These are phyloP conservation scores for Onygena corvina DNA, from an alignment of 2,329 filamentous ascomycete species.

Conservation along the genomic window DNA sequence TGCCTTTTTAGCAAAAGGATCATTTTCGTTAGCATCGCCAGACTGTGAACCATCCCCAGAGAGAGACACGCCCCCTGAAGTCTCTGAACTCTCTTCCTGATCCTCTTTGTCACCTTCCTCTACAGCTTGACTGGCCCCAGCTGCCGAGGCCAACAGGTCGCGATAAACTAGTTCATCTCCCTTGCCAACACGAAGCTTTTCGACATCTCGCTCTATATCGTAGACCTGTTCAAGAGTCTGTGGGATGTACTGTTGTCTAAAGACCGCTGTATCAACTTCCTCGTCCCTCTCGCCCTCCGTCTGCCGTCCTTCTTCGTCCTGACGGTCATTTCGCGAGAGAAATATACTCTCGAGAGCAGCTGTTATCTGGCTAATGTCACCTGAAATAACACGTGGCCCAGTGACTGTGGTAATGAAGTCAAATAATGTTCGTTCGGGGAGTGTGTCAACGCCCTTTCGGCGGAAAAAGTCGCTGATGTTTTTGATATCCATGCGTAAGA, in stretches of 20 bases:
- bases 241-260: conserved; percentile 91
- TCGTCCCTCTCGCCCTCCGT: conserved; percentile 42
- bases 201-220: conserved; percentile 82
- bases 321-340: conserved; percentile 40
- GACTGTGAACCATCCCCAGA: conserved; percentile 32
- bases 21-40: conserved; percentile 28
- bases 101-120: conserved; percentile 25
- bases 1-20: conserved; percentile 50
- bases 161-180: conserved; percentile 72
- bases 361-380: conserved; percentile 45
- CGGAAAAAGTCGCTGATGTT: conserved; percentile 91
- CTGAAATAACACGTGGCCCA: conserved; percentile 31
- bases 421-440: conserved; percentile 70
- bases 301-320: conserved; percentile 34
- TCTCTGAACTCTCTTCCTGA: conserved; percentile 24
- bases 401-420: conserved; percentile 61
- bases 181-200: conserved; percentile 60
- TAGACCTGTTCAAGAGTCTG: conserved; percentile 94
- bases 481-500: conserved; percentile 96
- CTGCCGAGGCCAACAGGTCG: conserved; percentile 64
- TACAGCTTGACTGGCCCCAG: conserved; percentile 21
- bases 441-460: conserved; percentile 66
- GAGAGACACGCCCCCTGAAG: conserved; percentile 30
- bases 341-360: conserved; percentile 57
- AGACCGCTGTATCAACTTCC: conserved; percentile 80